Base-by-base conservation (phyloP, 2,329 filamentous ascomycete species). In the Neoscytalidium dimidiatum region DNA sequence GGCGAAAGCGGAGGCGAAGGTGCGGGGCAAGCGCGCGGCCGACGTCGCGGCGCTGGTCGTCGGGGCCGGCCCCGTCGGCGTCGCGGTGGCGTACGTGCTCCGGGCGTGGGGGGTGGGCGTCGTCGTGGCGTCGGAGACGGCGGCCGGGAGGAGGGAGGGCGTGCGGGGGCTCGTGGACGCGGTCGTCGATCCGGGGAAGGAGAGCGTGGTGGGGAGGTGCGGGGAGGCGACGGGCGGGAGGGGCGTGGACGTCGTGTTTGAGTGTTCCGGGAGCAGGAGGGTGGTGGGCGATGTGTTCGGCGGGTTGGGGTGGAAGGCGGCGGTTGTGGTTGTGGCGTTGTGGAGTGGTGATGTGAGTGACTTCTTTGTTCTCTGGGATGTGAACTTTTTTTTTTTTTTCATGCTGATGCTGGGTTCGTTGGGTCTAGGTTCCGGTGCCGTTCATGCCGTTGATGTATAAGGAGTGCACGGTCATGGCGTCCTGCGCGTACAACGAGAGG, bases 51-150 rank as follows among this genome's bases (percentile, higher is more conserved):
- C 83, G 2, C 70, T 90, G 21, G 80, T 90, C 4, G 74, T 88
- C 2, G 88, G 88, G 4, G 86, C 84, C 0, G 87, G 88, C 0
- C 87, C 88, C 0, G 88, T 90, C 49, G 88, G 86, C 0, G 78
- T 89, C 9, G 84, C 84, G 1, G 78, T 88, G 4, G 73, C 74
- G 6, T 68, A 70, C 13, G 75, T 73, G 1, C 66, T 78, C 28
- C 71, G 81, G 14, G 83, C 85, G 1, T 78, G 81, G 17, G 83
- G 83, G 0, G 84, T 82, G 0, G 80, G 79, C 21, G 80, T 80
- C 19, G 85, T 90, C 29, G 85, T 89, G 51, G 82, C 87, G 17
- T 82, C 81, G 7, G 88, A 90, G 71, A 71, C 72, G 9, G 75
- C 87, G 1, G 83, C 83, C 1, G 73, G 74, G 4, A 77, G 78